Percentiles rank a stretch among this genome's conserved stretches.
phyloP scores from a whole-genome alignment of 345 rosid genomes.

The Euclidium syriacum region DNA sequence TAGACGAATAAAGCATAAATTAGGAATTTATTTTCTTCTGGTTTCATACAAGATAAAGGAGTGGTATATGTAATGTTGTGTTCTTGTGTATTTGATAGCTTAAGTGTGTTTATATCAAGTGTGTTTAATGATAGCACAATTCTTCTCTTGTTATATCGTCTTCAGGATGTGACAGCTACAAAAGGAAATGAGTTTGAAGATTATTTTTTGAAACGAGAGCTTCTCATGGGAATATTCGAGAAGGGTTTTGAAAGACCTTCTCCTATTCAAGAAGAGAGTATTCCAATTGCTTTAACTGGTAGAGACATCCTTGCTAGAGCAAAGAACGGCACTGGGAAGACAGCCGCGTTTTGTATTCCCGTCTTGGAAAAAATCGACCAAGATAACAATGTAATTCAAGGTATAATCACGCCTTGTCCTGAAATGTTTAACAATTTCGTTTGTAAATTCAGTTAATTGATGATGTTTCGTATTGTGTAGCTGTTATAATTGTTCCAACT shows the following conservation, averaged over 20 bases:
- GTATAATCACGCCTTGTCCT: no score
- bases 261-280: conserved; percentile 97
- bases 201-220: conserved; percentile 81
- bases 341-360: conserved; percentile 92
- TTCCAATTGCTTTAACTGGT: conserved; percentile 92
- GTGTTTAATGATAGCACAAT: no score
- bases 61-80: not conserved
- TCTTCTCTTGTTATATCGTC: not conserved
- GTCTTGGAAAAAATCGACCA: conserved; percentile 92
- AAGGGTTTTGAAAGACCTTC: conserved; percentile 96
- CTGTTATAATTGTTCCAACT: conserved; percentile 87
- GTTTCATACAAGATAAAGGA: not conserved
- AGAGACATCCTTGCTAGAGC: conserved; percentile 96
- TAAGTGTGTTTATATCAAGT: no score
- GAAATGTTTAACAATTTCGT: not conserved
- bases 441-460: not conserved
- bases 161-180: conserved; percentile 90
- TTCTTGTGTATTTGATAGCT: not conserved
- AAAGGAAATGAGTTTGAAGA: conserved; percentile 95
- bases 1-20: not conserved
- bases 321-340: conserved; percentile 93
- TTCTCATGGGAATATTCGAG: conserved; percentile 92
- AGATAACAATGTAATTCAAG: conserved; percentile 86
- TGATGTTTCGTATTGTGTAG: conserved; percentile 35
- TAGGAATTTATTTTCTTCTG: not conserved